Evolutionary conservation across 202 grass and related monocot species (phyloP).

Genomic region (Cymbopogon flexuosus): DNA sequence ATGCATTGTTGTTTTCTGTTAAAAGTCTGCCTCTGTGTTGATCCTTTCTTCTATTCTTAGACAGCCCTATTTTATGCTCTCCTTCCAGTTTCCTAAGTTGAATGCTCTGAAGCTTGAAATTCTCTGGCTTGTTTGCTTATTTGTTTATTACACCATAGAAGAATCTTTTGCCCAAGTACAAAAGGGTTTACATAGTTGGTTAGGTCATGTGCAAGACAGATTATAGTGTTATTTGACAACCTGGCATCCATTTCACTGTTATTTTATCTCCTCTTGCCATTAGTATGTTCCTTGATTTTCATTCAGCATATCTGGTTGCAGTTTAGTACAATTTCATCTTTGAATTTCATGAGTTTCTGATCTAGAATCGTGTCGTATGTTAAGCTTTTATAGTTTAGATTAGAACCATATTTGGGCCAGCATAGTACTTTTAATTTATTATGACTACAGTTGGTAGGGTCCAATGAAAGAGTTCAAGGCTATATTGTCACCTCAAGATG

Average conservation of each 20-base stretch:
- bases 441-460: background rate
- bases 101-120: background rate
- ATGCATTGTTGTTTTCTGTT: background rate
- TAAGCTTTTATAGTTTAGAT: background rate
- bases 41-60: background rate
- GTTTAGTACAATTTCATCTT: constrained; percentile 22
- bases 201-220: background rate
- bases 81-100: background rate
- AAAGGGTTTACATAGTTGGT: background rate
- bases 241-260: background rate
- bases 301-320: constrained; percentile 71
- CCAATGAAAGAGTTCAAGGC: background rate
- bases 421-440: background rate
- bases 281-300: background rate
- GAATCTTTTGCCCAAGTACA: background rate
- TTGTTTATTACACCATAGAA: background rate
- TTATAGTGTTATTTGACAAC: background rate
- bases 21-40: background rate
- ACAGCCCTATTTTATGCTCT: background rate
- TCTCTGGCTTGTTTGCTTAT: background rate
- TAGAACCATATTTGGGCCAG: background rate
- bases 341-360: background rate
- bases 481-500: background rate
- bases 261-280: background rate
- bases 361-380: background rate